These are phyloP conservation scores for Macrolepiota albuminosa DNA, from an alignment of 768 basidiomycete genomes.

Conservation along the genomic window DNA sequence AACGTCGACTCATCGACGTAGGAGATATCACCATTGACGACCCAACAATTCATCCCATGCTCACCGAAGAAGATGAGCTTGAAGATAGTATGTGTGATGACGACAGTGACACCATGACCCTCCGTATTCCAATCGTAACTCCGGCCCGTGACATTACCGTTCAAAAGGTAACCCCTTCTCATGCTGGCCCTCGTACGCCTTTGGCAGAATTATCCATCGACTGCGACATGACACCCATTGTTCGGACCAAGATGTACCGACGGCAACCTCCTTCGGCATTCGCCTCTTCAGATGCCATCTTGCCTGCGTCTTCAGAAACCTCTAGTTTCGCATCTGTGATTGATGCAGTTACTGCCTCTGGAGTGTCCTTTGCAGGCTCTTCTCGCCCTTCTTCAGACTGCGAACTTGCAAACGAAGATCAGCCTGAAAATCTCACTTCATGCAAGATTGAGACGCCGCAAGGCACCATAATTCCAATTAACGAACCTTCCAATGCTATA, in stretches of 20 bases:
- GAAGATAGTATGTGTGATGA: conserved; percentile 29
- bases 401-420: conserved; percentile 1
- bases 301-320: conserved; percentile 8
- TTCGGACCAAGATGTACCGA: conserved; percentile 27
- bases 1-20: conserved; percentile 42
- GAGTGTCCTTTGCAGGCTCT: conserved; percentile 15
- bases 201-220: conserved; percentile 30
- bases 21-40: conserved; percentile 45
- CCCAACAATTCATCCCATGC: conserved; percentile 24
- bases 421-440: not conserved
- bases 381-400: not conserved
- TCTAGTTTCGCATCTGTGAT: conserved; percentile 14
- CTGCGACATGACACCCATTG: conserved; percentile 29
- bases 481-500: conserved; percentile 19
- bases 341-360: conserved; percentile 18
- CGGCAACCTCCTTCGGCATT: conserved; percentile 20
- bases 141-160: conserved; percentile 14
- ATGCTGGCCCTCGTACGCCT: conserved; percentile 30
- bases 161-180: conserved; percentile 14
- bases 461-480: conserved; percentile 10
- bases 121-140: conserved; percentile 28
- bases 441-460: conserved; percentile 4
- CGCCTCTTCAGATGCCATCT: conserved; percentile 11
- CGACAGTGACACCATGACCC: conserved; percentile 33
- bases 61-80: conserved; percentile 30